Percentiles rank a stretch among this genome's conserved stretches.
These are phyloP conservation scores for Umbelopsis sp. DNA, from an alignment of 371 early-diverging fungal species.

Conservation along the genomic window DNA sequence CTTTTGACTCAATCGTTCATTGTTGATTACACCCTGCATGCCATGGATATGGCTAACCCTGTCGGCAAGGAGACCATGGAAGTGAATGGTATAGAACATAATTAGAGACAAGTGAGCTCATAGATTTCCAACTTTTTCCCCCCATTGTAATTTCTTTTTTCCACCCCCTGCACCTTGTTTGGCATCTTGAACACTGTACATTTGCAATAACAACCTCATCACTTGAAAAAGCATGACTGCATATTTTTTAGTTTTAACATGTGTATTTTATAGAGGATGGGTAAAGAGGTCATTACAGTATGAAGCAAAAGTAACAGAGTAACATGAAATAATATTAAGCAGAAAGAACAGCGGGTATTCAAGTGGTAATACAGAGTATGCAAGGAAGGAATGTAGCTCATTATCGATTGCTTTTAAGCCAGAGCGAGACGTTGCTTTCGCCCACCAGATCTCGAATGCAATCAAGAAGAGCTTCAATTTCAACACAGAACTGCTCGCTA, in stretches of 20 bases:
- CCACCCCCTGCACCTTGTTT: neutral
- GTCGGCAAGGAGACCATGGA: conserved; percentile 23
- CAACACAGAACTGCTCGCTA: conserved; percentile 51
- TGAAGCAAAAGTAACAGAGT: too few species aligned
- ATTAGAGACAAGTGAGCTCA: neutral
- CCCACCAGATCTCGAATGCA: conserved; percentile 49
- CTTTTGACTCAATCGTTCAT: conserved; percentile 86
- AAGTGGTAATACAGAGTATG: neutral
- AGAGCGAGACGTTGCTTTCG: conserved; percentile 45
- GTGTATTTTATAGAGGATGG: too few species aligned
- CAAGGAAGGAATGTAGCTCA: neutral
- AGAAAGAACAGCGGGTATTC: neutral
- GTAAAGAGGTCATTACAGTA: too few species aligned
- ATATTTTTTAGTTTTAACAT: too few species aligned
- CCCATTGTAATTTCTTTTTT: neutral
- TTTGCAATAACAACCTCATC: conserved; percentile 14
- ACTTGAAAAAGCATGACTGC: neutral
- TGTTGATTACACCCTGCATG: conserved; percentile 85
- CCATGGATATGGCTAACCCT: conserved; percentile 55
- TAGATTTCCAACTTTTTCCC: neutral
- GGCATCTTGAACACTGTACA: conserved; percentile 17
- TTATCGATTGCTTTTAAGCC: conserved; percentile 43
- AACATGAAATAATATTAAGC: too few species aligned
- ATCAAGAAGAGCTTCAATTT: conserved; percentile 39
- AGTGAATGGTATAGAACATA: conserved; percentile 15